A percentile compares a stretch with the other conserved stretches of the same genome.
Evolutionary conservation across 768 basidiomycete genomes (phyloP).

Genomic region (Heimioporus sp.): DNA sequence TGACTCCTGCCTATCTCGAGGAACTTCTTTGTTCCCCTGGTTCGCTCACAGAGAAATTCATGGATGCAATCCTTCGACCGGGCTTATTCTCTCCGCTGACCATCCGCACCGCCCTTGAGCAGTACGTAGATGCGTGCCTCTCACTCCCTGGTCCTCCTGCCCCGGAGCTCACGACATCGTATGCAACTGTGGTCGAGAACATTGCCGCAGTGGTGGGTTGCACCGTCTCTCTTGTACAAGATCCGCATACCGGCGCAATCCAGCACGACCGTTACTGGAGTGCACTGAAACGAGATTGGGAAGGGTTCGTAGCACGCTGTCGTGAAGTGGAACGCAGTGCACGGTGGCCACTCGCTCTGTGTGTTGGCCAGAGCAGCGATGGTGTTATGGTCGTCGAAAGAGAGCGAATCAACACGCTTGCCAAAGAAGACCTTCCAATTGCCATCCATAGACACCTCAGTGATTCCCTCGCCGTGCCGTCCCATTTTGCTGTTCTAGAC

Average conservation of each 20-base stretch:
- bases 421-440: conserved; percentile 67
- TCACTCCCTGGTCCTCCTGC: conserved; percentile 58
- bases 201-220: conserved; percentile 86
- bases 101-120: conserved; percentile 76
- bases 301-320: conserved; percentile 90
- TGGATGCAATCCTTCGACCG: conserved; percentile 81
- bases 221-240: conserved; percentile 69
- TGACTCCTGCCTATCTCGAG: conserved; percentile 86
- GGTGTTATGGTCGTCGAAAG: conserved; percentile 69
- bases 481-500: conserved; percentile 56
- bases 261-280: conserved; percentile 81
- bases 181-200: conserved; percentile 67
- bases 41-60: conserved; percentile 75
- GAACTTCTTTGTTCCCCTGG: conserved; percentile 71
- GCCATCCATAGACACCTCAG: conserved; percentile 50
- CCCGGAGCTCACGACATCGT: conserved; percentile 57
- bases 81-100: conserved; percentile 85
- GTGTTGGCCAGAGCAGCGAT: conserved; percentile 37
- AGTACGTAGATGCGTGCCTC: conserved; percentile 74
- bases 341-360: conserved; percentile 75
- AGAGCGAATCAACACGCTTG: conserved; percentile 67
- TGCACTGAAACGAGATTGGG: conserved; percentile 89
- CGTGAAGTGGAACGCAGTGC: conserved; percentile 87
- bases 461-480: conserved; percentile 42
- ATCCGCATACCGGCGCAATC: conserved; percentile 75